Evolutionary conservation across 2,329 filamentous ascomycete genomes (phyloP).

Genomic region (Fusarium subglutinans): DNA sequence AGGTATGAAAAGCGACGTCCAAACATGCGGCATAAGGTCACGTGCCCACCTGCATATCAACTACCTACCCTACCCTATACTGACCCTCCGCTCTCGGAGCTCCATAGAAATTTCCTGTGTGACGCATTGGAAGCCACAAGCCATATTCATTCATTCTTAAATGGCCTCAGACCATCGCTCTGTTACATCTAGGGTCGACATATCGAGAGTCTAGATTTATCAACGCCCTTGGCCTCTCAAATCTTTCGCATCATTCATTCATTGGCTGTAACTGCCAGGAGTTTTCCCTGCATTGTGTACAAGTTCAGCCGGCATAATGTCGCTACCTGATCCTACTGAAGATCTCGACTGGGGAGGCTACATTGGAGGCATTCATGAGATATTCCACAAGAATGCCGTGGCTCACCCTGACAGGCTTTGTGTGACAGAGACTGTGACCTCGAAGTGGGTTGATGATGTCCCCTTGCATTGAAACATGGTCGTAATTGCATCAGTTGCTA

Average conservation of each 20-base stretch:
- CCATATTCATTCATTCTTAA: background rate
- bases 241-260: background rate
- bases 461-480: background rate
- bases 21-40: background rate
- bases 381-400: constrained; percentile 6
- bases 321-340: background rate
- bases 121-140: background rate
- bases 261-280: background rate
- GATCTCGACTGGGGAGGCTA: background rate
- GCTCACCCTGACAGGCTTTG: background rate
- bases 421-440: background rate
- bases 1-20: background rate
- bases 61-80: background rate
- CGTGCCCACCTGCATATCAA: background rate
- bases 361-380: background rate
- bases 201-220: background rate
- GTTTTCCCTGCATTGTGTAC: background rate
- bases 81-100: background rate
- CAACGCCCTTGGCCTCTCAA: background rate
- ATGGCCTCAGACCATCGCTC: background rate
- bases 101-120: background rate
- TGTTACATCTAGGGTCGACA: background rate
- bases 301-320: background rate
- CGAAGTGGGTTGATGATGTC: background rate
- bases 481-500: background rate